Evolutionary conservation across 352 stramenopile species (phyloP), one percentile per base, ranked within the genome.

Genomic region (Phytophthora sp.): DNA sequence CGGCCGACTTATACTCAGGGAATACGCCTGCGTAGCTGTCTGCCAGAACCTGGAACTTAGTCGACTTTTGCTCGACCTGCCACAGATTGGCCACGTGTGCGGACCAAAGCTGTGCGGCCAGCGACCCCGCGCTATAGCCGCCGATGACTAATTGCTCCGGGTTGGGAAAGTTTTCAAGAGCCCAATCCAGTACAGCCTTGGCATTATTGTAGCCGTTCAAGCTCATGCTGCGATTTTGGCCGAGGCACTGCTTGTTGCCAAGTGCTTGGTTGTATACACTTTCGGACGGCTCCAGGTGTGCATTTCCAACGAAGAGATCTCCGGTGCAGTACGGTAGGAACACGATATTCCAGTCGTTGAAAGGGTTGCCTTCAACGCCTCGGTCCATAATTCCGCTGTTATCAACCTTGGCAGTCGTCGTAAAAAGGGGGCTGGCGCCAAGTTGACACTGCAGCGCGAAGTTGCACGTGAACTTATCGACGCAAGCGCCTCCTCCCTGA

Each of bases 341-440:
- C 13, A 91, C 79, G 39, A 89, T 77, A 54, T 85, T 84, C 79
- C 79, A 91, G 69, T 89, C 79, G 42, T 74, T 75, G 54, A 89
- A 89, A 20, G 74, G 18, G 59, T 88, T 91, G 23, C 66, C 54
- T 5, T 60, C 35, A 15, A 77, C 54, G 13, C 70, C 68, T 15
- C 63, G 64, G 46, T 86, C 74, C 43, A 87, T 62, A 12, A 90
- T 56, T 4, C 81, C 81, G 9, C 55, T 57, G 60, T 74, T 87
- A 18, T 70, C 42, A 15, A 72, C 59, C 8, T 46, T 59, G 10
- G 78, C 74, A 24, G 66, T 76, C 28, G 61, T 49, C 20, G 60
- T 70, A 48, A 87, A 81, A 12, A 74, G 82, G 24, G 54, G 26
- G 13, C 43, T 72, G 30, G 42, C 27, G 5, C 46, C 66, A 12